These are phyloP conservation scores for Nyctanthes arbortristis DNA, from an alignment of 257 asterid species.

Conservation along the genomic window DNA sequence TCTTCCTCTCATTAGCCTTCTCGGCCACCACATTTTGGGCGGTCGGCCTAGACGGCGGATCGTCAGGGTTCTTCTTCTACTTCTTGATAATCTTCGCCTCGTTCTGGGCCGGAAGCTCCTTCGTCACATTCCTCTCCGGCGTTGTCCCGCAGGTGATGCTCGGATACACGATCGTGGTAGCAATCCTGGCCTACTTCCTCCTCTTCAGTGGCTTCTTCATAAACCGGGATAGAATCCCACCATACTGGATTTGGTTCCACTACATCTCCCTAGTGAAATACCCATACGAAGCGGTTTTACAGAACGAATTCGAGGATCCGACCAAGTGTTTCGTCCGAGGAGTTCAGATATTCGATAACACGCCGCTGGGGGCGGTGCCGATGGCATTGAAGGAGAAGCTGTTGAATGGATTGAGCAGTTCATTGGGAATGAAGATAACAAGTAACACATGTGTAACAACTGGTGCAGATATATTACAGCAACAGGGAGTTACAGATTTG, in stretches of 20 bases:
- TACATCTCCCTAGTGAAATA: slow-evolving; percentile 40
- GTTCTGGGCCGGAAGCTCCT: slow-evolving; percentile 49
- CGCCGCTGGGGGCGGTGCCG: slow-evolving; percentile 23
- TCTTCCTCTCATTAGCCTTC: slow-evolving; percentile 31
- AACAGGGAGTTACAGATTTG: slow-evolving; percentile 32
- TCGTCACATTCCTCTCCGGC: slow-evolving; percentile 42
- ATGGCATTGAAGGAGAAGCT: slow-evolving; percentile 26
- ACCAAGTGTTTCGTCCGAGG: slow-evolving; percentile 40
- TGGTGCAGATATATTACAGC: slow-evolving; percentile 38
- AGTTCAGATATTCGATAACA: slow-evolving; percentile 39
- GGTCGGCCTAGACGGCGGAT: slow-evolving; percentile 42
- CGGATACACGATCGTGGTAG: slow-evolving; percentile 34
- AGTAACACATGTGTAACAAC: slow-evolving; percentile 33
- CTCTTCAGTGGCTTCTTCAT: slow-evolving; percentile 44
- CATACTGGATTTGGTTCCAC: slow-evolving; percentile 52
- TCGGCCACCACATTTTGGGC: slow-evolving; percentile 42
- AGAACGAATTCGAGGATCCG: slow-evolving; percentile 36
- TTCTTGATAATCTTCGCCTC: slow-evolving; percentile 34
- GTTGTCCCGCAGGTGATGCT: slow-evolving; percentile 38
- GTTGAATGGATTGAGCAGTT: slow-evolving; percentile 22
- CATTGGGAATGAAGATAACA: slow-evolving; percentile 34
- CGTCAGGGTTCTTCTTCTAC: slow-evolving; percentile 31
- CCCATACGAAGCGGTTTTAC: slow-evolving; percentile 40
- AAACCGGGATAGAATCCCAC: slow-evolving; percentile 36
- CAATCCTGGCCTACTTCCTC: slow-evolving; percentile 33